phyloP scores from a whole-genome alignment of 148 eudicot species.

The Drosera capensis region DNA sequence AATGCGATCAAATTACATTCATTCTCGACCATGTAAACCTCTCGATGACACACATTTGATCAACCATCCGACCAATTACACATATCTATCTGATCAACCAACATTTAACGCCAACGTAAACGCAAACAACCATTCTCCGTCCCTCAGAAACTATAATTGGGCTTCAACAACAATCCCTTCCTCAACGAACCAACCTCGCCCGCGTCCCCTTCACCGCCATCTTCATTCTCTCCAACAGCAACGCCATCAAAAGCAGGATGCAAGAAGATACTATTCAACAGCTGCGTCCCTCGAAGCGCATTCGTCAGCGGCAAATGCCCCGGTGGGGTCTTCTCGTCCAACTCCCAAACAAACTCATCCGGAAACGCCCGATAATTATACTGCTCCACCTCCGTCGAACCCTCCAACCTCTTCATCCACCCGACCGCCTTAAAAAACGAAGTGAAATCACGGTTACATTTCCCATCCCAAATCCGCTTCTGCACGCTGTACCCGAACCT shows the following conservation, averaged over 20 bases:
- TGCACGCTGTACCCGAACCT: constrained; percentile 79
- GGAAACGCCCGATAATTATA: constrained; percentile 77
- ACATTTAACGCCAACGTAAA: too few relatives aligned
- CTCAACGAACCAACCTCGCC: constrained; percentile 12
- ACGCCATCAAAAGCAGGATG: constrained; percentile 68
- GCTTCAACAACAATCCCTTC: constrained; percentile 40
- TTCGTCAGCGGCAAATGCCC: constrained; percentile 90
- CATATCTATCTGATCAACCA: too few relatives aligned
- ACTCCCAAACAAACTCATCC: constrained; percentile 66
- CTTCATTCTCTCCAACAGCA: constrained; percentile 20
- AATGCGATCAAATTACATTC: too few relatives aligned
- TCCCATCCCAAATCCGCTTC: constrained; percentile 46
- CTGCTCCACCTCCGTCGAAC: constrained; percentile 57
- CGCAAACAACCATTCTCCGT: too few relatives aligned
- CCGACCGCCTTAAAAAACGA: constrained; percentile 58
- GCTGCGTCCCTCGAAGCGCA: constrained; percentile 82
- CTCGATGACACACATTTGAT: too few relatives aligned
- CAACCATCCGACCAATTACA: too few relatives aligned
- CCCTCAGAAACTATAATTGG: constrained; percentile 60
- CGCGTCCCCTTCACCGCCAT: background rate
- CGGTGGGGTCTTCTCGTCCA: constrained; percentile 33
- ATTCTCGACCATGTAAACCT: too few relatives aligned
- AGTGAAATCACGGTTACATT: constrained; percentile 39
- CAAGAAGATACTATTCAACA: constrained; percentile 35
- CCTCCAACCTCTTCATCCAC: constrained; percentile 91